Evolutionary conservation across 495 filamentous ascomycete genomes (phyloP).

Genomic region (Penicillium mononematosum): DNA sequence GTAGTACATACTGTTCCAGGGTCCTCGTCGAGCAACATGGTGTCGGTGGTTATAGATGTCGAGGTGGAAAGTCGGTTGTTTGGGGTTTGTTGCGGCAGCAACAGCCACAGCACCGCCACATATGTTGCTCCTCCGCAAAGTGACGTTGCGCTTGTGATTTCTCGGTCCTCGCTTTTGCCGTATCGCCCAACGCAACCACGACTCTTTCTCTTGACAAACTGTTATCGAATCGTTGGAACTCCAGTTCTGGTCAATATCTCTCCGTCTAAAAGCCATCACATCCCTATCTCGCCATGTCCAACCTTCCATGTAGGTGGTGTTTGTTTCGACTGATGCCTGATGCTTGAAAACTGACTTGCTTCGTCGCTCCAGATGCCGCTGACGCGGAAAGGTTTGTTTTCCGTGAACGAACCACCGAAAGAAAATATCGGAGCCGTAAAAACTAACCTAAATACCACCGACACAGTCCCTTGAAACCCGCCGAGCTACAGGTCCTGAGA

Average conservation of each 20-base stretch:
- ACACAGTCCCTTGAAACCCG: constrained; percentile 75
- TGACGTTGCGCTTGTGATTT: constrained; percentile 32
- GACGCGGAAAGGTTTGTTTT: constrained; percentile 90
- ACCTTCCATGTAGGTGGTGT: constrained; percentile 66
- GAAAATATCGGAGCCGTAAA: background rate
- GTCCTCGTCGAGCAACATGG: constrained; percentile 96
- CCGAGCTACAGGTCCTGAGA: constrained; percentile 86
- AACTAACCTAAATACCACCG: constrained; percentile 15
- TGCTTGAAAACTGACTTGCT: constrained; percentile 17
- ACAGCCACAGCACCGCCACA: constrained; percentile 54
- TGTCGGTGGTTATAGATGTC: constrained; percentile 29
- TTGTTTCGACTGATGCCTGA: constrained; percentile 21
- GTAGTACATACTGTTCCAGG: constrained; percentile 67
- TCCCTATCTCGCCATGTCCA: constrained; percentile 51
- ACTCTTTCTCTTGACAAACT: background rate
- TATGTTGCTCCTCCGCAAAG: constrained; percentile 32
- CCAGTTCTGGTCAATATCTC: background rate
- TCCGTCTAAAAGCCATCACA: background rate
- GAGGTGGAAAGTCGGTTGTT: constrained; percentile 18
- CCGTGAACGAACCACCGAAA: constrained; percentile 10
- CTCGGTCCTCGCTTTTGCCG: constrained; percentile 3
- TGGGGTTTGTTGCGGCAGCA: constrained; percentile 49
- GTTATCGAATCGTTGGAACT: background rate
- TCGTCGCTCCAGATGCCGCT: constrained; percentile 70
- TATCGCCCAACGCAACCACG: background rate